Evolutionary conservation across 192 early-diverging fungal species (phyloP).

Genomic region (Coemansia sp.): DNA sequence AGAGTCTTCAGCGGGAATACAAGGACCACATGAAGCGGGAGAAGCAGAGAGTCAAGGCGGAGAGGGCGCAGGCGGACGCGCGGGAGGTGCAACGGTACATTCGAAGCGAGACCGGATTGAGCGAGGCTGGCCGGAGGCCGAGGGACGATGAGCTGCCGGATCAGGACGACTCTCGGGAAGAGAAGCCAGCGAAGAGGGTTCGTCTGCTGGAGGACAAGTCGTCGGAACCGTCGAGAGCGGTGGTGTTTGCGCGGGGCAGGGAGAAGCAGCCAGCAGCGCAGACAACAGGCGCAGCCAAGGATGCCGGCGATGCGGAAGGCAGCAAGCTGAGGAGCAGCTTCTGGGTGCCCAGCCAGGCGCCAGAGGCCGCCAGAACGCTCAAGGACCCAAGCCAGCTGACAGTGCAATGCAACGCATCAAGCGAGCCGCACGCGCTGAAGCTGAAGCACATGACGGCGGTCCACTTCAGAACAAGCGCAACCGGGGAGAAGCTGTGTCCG

Average conservation of each 20-base stretch:
- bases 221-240: background rate
- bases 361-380: constrained; percentile 11
- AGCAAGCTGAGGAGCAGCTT: constrained; percentile 23
- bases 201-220: constrained; percentile 15
- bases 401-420: constrained; percentile 31
- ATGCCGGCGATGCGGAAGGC: background rate
- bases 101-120: constrained; percentile 23
- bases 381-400: constrained; percentile 13
- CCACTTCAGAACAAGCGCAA: constrained; percentile 13
- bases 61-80: background rate
- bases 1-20: constrained; percentile 47
- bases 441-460: constrained; percentile 37
- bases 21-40: constrained; percentile 48
- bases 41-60: constrained; percentile 19
- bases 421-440: constrained; percentile 16
- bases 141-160: constrained; percentile 2
- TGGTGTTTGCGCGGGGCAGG: background rate
- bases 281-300: background rate
- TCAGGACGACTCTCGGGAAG: background rate
- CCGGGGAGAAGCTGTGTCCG: constrained; percentile 41
- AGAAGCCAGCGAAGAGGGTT: constrained; percentile 20
- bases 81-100: constrained; percentile 11
- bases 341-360: constrained; percentile 45
- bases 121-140: background rate
- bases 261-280: background rate